phyloP scores from a whole-genome alignment of 441 rosid genomes.

The Adansonia rubrostipa region DNA sequence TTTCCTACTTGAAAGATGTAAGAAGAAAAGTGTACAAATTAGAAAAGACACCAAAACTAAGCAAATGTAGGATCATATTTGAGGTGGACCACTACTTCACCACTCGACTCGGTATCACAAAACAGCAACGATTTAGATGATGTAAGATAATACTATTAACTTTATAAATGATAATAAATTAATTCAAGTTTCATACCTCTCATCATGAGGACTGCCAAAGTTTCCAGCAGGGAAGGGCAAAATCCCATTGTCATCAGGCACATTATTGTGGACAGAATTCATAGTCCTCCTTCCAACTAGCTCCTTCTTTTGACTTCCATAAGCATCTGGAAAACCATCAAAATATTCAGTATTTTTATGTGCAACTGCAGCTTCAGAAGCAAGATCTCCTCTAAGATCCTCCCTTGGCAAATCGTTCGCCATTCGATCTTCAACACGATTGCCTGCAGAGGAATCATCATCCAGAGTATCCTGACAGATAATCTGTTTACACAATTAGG shows the following conservation, averaged over 20 bases:
- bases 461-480: slow-evolving; percentile 70
- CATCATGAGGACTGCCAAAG: slow-evolving; percentile 44
- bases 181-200: slow-evolving; percentile 49
- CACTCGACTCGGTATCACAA: background rate
- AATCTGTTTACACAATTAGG: slow-evolving; percentile 64
- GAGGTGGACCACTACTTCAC: background rate
- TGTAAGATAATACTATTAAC: background rate
- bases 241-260: slow-evolving; percentile 51
- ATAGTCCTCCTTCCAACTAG: slow-evolving; percentile 38
- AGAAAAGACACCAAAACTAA: background rate
- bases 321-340: slow-evolving; percentile 46
- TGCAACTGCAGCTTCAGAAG: slow-evolving; percentile 42
- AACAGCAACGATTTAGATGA: background rate
- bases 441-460: slow-evolving; percentile 57
- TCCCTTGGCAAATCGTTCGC: slow-evolving; percentile 43
- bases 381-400: slow-evolving; percentile 43
- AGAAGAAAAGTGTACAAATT: background rate
- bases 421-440: slow-evolving; percentile 41
- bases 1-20: slow-evolving; percentile 2
- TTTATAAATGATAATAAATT: background rate
- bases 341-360: slow-evolving; percentile 40
- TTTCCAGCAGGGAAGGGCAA: slow-evolving; percentile 42
- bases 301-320: slow-evolving; percentile 49
- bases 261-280: slow-evolving; percentile 45
- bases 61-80: background rate